phyloP scores from a whole-genome alignment of 805 yeast genomes.

The Lipomyces japonicus region DNA sequence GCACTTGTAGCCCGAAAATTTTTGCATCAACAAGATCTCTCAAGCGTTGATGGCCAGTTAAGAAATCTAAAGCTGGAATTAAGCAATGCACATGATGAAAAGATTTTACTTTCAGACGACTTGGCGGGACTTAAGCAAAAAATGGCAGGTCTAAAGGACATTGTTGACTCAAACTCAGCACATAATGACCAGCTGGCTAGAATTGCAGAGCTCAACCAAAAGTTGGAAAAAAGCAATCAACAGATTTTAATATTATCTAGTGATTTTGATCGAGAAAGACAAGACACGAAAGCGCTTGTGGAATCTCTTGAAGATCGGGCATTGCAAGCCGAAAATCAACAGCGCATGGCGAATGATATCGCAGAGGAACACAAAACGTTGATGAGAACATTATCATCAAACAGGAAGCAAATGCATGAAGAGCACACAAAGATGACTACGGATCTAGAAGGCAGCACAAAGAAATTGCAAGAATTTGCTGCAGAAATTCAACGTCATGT shows the following conservation, averaged over 20 bases:
- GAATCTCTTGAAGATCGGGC: constrained; percentile 3
- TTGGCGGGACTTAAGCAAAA: constrained; percentile 5
- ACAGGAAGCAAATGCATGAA: constrained; percentile 1
- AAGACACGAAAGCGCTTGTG: constrained; percentile 5
- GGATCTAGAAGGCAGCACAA: constrained; percentile 6
- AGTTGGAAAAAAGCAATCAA: constrained; percentile 1
- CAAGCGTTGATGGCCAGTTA: constrained; percentile 27
- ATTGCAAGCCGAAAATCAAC: constrained; percentile 4
- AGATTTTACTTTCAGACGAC: constrained; percentile 19
- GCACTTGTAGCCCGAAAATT: constrained; percentile 6
- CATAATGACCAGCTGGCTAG: neutral
- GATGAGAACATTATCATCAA: neutral
- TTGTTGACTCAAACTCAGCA: neutral
- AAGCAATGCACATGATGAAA: constrained; percentile 38
- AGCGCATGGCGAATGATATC: neutral
- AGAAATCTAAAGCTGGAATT: constrained; percentile 19
- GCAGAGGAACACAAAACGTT: constrained; percentile 1
- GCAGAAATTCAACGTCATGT: constrained; percentile 16
- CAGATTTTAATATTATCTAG: neutral
- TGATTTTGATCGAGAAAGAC: constrained; percentile 12
- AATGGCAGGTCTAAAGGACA: neutral
- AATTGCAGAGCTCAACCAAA: constrained; percentile 1
- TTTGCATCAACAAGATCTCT: constrained; percentile 8
- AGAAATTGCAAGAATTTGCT: constrained; percentile 10
- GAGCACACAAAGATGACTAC: constrained; percentile 7